Conservation (phyloP, 352 stramenopile genomes). For the Phytophthora capsici region DNA sequence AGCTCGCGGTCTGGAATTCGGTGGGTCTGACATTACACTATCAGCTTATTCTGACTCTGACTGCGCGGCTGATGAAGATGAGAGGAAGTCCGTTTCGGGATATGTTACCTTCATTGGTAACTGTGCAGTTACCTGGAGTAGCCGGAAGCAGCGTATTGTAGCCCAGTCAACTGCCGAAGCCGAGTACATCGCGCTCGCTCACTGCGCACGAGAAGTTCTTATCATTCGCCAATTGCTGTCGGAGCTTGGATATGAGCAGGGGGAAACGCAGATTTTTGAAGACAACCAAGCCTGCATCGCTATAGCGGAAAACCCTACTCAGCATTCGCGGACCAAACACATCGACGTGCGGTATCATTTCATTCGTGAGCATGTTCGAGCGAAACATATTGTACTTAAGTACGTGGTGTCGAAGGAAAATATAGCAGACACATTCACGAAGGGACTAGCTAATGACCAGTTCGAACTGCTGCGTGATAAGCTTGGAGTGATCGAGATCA, state of each 20-base stretch:
- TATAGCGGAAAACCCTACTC: conserved; percentile 13
- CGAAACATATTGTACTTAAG: not conserved
- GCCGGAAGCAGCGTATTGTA: conserved; percentile 15
- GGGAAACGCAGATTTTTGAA: not conserved
- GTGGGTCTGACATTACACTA: too few relatives aligned
- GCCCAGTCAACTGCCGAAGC: conserved; percentile 16
- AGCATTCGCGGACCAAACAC: conserved; percentile 18
- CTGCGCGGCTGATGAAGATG: too few relatives aligned
- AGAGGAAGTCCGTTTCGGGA: conserved; percentile 7
- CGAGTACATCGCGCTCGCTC: conserved; percentile 17
- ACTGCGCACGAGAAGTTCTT: conserved; percentile 13
- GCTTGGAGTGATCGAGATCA: too few relatives aligned
- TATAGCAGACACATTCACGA: conserved; percentile 12
- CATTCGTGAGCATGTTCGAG: conserved; percentile 17
- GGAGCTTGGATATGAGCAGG: conserved; percentile 16
- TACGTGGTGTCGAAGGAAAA: conserved; percentile 14
- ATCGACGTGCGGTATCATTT: conserved; percentile 29
- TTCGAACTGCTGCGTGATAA: too few relatives aligned
- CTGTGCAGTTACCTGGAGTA: conserved; percentile 24
- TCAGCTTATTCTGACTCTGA: too few relatives aligned
- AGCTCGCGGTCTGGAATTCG: too few relatives aligned
- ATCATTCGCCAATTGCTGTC: conserved; percentile 18
- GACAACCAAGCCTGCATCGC: conserved; percentile 28
- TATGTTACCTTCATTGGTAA: conserved; percentile 23
- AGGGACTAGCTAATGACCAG: conserved; percentile 4